Conservation (phyloP, 306 rosid species). For the Rosa multiflora region DNA sequence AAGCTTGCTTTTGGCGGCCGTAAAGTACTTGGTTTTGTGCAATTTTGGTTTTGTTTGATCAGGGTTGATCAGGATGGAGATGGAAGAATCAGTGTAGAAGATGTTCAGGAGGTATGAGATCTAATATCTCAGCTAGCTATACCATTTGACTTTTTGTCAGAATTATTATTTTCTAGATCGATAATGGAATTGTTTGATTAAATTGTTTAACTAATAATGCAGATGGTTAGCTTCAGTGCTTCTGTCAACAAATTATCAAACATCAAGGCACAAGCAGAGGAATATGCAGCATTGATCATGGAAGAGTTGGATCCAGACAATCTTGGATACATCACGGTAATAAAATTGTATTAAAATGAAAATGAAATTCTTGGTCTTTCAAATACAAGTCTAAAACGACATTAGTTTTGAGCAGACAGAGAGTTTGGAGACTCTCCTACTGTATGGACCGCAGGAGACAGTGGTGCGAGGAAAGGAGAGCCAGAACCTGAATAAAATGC, state of each 20-base stretch:
- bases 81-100: constrained; percentile 64
- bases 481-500: constrained; percentile 47
- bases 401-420: constrained; percentile 37
- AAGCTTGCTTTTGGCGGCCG: background rate
- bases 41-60: background rate
- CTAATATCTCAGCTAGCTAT: background rate
- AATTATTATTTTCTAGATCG: background rate
- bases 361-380: background rate
- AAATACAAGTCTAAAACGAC: background rate
- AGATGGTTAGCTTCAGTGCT: constrained; percentile 67
- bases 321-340: constrained; percentile 60
- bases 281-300: constrained; percentile 75
- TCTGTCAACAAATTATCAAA: constrained; percentile 60
- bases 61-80: constrained; percentile 77
- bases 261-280: constrained; percentile 62
- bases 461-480: constrained; percentile 47
- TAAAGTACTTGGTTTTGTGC: background rate
- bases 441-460: constrained; percentile 44
- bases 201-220: background rate
- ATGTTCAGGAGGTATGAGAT: constrained; percentile 49
- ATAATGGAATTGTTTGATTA: background rate
- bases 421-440: constrained; percentile 46
- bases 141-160: background rate
- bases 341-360: background rate
- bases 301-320: constrained; percentile 68